These are phyloP conservation scores for Nakazawaea wickerhamii DNA, from an alignment of 805 yeast species.

Conservation along the genomic window DNA sequence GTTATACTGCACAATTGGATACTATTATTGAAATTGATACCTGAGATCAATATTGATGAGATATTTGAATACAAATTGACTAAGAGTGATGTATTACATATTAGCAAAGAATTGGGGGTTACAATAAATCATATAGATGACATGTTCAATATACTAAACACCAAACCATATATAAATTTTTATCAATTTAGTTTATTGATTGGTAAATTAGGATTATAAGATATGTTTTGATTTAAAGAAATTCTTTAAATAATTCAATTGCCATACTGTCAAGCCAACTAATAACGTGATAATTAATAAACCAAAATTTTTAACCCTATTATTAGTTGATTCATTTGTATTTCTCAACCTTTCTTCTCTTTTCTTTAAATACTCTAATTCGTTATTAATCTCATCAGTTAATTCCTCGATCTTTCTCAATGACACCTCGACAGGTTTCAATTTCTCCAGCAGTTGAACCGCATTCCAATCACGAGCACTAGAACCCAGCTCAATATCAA, in stretches of 20 bases:
- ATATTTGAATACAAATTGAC: neutral
- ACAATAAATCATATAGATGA: too few relatives aligned
- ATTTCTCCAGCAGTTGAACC: slow-evolving; percentile 85
- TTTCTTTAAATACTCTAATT: slow-evolving; percentile 73
- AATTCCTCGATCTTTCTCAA: slow-evolving; percentile 82
- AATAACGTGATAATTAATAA: slow-evolving; percentile 61
- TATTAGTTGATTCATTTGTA: slow-evolving; percentile 94
- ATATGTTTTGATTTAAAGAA: slow-evolving; percentile 87
- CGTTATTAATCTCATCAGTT: slow-evolving; percentile 74
- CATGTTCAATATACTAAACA: too few relatives aligned
- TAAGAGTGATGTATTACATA: neutral
- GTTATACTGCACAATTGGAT: slow-evolving; percentile 3
- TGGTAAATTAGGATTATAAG: slow-evolving; percentile 45
- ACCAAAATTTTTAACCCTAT: slow-evolving; percentile 87
- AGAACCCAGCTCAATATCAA: slow-evolving; percentile 93
- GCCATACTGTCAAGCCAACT: slow-evolving; percentile 84
- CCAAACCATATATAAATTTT: slow-evolving; percentile 29
- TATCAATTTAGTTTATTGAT: slow-evolving; percentile 42
- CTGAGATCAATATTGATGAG: neutral
- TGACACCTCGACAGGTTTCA: slow-evolving; percentile 89
- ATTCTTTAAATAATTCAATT: slow-evolving; percentile 83
- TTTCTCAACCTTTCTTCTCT: slow-evolving; percentile 94
- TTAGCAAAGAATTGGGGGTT: neutral
- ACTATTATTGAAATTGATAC: neutral
- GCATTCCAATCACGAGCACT: slow-evolving; percentile 98